These are phyloP conservation scores for Claviceps africana DNA, from an alignment of 2,329 filamentous ascomycete genomes.

Conservation along the genomic window DNA sequence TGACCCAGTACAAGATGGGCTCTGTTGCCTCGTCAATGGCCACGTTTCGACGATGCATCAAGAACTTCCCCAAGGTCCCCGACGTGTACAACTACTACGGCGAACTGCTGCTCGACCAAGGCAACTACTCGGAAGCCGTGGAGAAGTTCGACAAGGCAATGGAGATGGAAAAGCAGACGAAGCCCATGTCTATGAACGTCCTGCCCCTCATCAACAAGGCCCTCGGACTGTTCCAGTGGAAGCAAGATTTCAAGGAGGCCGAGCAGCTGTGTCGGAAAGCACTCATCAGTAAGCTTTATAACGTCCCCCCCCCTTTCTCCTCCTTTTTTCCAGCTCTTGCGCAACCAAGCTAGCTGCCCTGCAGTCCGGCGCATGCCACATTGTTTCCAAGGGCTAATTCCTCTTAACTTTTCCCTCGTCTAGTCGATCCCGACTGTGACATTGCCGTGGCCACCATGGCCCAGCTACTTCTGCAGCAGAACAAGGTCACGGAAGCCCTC, in stretches of 20 bases:
- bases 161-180: conserved; percentile 91
- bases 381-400: not conserved
- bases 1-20: conserved; percentile 99
- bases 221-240: conserved; percentile 93
- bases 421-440: conserved; percentile 95
- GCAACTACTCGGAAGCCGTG: conserved; percentile 87
- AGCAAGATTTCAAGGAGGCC: conserved; percentile 86
- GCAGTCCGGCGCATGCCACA: not conserved
- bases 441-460: conserved; percentile 98
- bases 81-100: conserved; percentile 99
- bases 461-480: conserved; percentile 90
- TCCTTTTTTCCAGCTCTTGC: too few species aligned
- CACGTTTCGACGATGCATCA: conserved; percentile 91
- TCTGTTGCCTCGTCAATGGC: conserved; percentile 96
- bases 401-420: not conserved
- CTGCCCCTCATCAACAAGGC: conserved; percentile 97
- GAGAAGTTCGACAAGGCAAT: conserved; percentile 98
- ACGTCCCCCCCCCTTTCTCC: too few species aligned
- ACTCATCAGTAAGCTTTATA: conserved; percentile 69
- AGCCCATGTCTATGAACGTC: conserved; percentile 94
- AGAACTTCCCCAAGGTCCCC: conserved; percentile 93
- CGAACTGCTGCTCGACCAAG: conserved; percentile 89
- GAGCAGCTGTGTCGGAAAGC: conserved; percentile 97
- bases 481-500: conserved; percentile 87
- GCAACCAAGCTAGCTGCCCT: too few species aligned